Percentiles rank a stretch among this genome's conserved stretches.
These are phyloP conservation scores for Exserohilum turcica DNA, from an alignment of 2,329 filamentous ascomycete species.

Conservation along the genomic window DNA sequence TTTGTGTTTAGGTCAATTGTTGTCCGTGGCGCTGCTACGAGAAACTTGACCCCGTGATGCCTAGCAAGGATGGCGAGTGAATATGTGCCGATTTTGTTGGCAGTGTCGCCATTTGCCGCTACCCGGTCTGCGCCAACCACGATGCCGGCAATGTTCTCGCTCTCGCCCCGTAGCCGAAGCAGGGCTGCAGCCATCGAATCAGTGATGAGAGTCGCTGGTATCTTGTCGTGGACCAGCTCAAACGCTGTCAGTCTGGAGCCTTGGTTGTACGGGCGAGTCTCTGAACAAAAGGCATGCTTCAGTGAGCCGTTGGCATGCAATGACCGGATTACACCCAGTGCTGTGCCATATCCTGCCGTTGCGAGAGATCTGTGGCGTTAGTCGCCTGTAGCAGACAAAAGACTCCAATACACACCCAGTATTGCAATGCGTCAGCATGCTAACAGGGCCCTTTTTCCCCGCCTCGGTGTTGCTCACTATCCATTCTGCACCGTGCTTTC, in stretches of 20 bases:
- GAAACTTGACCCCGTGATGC: constrained; percentile 88
- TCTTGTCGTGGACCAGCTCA: constrained; percentile 91
- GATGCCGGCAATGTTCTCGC: constrained; percentile 77
- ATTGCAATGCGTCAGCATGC: constrained; percentile 97
- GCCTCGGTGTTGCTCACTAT: constrained; percentile 65
- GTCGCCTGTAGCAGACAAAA: not conserved
- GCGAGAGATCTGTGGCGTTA: constrained; percentile 72
- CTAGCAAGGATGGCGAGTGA: constrained; percentile 86
- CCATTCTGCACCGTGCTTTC: constrained; percentile 82
- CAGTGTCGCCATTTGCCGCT: constrained; percentile 94
- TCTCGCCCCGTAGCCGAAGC: constrained; percentile 65
- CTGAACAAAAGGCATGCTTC: constrained; percentile 89
- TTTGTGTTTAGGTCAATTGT: constrained; percentile 86
- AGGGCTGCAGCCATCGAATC: constrained; percentile 96
- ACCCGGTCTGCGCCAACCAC: constrained; percentile 95
- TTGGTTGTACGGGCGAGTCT: constrained; percentile 97
- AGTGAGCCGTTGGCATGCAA: constrained; percentile 70
- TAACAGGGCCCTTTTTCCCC: constrained; percentile 63
- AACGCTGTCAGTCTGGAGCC: constrained; percentile 93
- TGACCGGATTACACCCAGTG: constrained; percentile 88
- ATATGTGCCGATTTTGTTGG: constrained; percentile 98
- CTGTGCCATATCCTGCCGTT: constrained; percentile 96
- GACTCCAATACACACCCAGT: constrained; percentile 67
- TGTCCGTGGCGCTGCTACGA: constrained; percentile 92
- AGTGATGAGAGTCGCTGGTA: constrained; percentile 88